Percentiles rank a stretch among this genome's conserved stretches.
Evolutionary conservation across 2,329 filamentous ascomycete genomes (phyloP).

Genomic region (Monilinia vaccinii-corymbosi): DNA sequence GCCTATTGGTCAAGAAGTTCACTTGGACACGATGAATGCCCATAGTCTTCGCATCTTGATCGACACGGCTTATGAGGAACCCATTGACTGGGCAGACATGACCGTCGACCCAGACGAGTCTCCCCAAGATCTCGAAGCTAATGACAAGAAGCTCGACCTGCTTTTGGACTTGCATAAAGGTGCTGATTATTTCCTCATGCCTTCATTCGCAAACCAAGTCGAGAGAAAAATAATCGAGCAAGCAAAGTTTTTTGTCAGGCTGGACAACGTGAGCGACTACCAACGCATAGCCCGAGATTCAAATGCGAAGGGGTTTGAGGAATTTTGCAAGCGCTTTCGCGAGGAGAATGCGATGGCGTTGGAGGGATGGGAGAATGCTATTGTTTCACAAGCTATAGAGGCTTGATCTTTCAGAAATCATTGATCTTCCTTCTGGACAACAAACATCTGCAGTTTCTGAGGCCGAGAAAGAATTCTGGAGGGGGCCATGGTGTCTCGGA

Average conservation of each 20-base stretch:
- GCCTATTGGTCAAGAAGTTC: neutral
- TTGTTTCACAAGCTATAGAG: neutral
- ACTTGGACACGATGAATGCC: neutral
- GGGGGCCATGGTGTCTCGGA: neutral
- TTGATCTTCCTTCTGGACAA: neutral
- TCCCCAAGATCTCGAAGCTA: slow-evolving; percentile 11
- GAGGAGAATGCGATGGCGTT: slow-evolving; percentile 8
- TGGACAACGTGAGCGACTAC: slow-evolving; percentile 18
- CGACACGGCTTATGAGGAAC: neutral
- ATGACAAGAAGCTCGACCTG: slow-evolving; percentile 16
- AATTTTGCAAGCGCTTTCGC: slow-evolving; percentile 14
- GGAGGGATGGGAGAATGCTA: neutral
- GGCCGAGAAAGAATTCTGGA: neutral
- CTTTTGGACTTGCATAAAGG: slow-evolving; percentile 22
- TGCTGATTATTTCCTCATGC: slow-evolving; percentile 21
- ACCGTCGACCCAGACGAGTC: slow-evolving; percentile 2
- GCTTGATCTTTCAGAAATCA: no score
- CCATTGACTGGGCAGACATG: slow-evolving; percentile 2
- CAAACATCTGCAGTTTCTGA: neutral
- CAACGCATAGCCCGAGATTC: slow-evolving; percentile 9
- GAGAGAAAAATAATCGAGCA: slow-evolving; percentile 19
- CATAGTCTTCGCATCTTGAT: neutral
- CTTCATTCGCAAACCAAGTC: slow-evolving; percentile 13
- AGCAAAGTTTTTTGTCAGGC: slow-evolving; percentile 14
- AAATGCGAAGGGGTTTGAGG: slow-evolving; percentile 10